Evolutionary conservation across 306 rosid genomes (phyloP).

Genomic region (Ormosia emarginata): DNA sequence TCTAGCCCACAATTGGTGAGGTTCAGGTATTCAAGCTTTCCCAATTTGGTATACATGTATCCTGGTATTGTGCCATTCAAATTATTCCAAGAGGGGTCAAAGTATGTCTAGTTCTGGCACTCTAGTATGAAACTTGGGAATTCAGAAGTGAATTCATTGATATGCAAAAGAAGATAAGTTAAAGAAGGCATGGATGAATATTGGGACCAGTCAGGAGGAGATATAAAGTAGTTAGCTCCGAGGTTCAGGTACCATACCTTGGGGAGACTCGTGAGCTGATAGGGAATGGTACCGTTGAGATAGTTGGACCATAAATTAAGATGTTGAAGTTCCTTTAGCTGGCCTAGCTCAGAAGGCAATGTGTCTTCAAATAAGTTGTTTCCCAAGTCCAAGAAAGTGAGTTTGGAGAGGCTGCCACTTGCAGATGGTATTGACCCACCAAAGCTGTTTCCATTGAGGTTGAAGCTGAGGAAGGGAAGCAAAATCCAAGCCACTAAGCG

Average conservation of each 20-base stretch:
- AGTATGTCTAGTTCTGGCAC: constrained; percentile 52
- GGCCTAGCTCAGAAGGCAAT: constrained; percentile 47
- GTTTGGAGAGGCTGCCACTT: constrained; percentile 54
- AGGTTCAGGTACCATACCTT: constrained; percentile 54
- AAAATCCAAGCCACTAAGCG: constrained; percentile 38
- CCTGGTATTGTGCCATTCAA: constrained; percentile 52
- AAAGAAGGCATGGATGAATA: constrained; percentile 46
- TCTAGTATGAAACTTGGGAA: constrained; percentile 54
- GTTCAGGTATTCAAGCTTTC: constrained; percentile 52
- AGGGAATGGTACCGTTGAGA: constrained; percentile 47
- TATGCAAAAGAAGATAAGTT: constrained; percentile 31
- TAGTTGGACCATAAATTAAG: constrained; percentile 36
- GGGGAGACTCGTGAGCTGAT: constrained; percentile 50
- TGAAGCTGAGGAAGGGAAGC: constrained; percentile 31
- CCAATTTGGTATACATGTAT: constrained; percentile 37
- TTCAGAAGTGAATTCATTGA: constrained; percentile 16
- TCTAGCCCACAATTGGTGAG: constrained; percentile 38
- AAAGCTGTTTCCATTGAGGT: constrained; percentile 46
- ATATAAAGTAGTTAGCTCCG: constrained; percentile 39
- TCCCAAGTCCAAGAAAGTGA: constrained; percentile 53
- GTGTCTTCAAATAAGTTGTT: constrained; percentile 32
- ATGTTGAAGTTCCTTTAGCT: constrained; percentile 47
- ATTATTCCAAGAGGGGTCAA: constrained; percentile 43
- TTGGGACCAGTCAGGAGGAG: constrained; percentile 45
- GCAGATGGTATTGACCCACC: constrained; percentile 48